Conservation (phyloP, 768 basidiomycete genomes). For the Coprinopsis strossmayeri region DNA sequence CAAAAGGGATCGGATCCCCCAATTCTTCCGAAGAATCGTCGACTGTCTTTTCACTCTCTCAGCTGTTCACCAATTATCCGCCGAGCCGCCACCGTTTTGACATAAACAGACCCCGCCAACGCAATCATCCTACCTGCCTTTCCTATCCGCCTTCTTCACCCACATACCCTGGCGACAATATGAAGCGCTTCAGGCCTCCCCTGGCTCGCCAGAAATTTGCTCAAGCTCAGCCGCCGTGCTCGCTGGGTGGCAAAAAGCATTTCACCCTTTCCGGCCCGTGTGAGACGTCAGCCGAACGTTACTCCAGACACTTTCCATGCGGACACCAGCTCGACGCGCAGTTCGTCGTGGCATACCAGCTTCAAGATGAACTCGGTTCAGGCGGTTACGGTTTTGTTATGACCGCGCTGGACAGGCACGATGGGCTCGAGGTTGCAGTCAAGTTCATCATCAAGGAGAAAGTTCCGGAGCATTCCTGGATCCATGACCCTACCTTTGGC, state of each 20-base stretch:
- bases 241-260: not conserved
- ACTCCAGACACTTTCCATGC: constrained; percentile 45
- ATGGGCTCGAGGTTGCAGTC: constrained; percentile 74
- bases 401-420: constrained; percentile 61
- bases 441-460: constrained; percentile 91
- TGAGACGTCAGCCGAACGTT: constrained; percentile 26
- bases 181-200: constrained; percentile 2
- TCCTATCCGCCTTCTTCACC: constrained; percentile 3
- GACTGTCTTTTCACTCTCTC: constrained; percentile 1
- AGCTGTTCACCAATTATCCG: constrained; percentile 8
- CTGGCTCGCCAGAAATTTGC: not conserved
- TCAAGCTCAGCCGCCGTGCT: not conserved
- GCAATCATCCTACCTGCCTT: not conserved
- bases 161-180: not conserved
- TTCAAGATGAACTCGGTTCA: constrained; percentile 76
- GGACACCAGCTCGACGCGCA: constrained; percentile 53
- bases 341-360: constrained; percentile 54
- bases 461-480: constrained; percentile 53
- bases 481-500: constrained; percentile 53
- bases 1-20: constrained; percentile 7
- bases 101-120: constrained; percentile 5
- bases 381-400: constrained; percentile 97
- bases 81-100: constrained; percentile 2
- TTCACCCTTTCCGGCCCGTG: constrained; percentile 12
- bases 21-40: constrained; percentile 8